A percentile compares a stretch with the other conserved stretches of the same genome.
Conservation (phyloP, 768 basidiomycete genomes). For the Phaeotremella fagi region DNA sequence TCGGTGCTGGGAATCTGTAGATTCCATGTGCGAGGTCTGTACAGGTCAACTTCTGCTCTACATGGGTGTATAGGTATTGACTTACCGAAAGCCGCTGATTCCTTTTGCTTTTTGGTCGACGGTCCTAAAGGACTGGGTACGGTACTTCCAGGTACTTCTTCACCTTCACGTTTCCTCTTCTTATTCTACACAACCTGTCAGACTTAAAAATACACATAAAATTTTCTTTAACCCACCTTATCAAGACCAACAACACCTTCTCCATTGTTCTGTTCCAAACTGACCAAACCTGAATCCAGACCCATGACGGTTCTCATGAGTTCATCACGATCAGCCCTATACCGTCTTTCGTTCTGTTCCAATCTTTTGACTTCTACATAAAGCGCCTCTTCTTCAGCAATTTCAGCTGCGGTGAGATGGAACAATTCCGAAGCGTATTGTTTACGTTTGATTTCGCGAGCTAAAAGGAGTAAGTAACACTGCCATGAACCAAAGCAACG, state of each 20-base stretch:
- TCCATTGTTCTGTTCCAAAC: conserved; percentile 48
- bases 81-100: conserved; percentile 32
- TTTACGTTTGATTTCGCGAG: conserved; percentile 81
- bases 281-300: conserved; percentile 77
- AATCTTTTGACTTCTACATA: conserved; percentile 91
- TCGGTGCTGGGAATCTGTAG: conserved; percentile 25
- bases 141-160: conserved; percentile 8
- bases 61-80: background rate
- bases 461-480: conserved; percentile 50
- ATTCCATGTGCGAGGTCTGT: conserved; percentile 37
- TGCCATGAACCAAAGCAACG: background rate
- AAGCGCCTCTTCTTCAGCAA: conserved; percentile 90
- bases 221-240: conserved; percentile 34
- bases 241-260: conserved; percentile 36
- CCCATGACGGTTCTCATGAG: conserved; percentile 77
- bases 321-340: conserved; percentile 82
- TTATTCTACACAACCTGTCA: conserved; percentile 28
- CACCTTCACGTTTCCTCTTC: conserved; percentile 43
- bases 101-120: conserved; percentile 24
- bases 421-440: conserved; percentile 82
- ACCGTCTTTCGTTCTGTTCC: conserved; percentile 83
- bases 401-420: conserved; percentile 77
- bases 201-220: background rate
- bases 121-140: conserved; percentile 5
- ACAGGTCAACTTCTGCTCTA: background rate